Conservation (phyloP, 805 yeast species). For the Starmerella lactis-condensi region DNA sequence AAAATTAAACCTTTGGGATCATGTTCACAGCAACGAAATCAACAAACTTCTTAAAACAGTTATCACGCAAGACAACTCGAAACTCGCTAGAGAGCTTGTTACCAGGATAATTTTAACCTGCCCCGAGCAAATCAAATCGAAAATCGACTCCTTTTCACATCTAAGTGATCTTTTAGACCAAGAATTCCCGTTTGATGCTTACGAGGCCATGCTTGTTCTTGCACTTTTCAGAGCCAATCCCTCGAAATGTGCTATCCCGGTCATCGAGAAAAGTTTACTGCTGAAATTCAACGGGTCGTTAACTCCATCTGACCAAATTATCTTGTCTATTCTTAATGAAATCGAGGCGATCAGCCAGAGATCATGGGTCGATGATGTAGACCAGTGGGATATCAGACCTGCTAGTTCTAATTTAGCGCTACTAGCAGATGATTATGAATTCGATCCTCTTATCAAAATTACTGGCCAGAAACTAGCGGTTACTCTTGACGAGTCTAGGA, state of each 20-base stretch:
- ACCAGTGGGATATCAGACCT: conserved; percentile 44
- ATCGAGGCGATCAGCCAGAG: conserved; percentile 35
- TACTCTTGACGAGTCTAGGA: conserved; percentile 14
- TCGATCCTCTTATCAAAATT: conserved; percentile 11
- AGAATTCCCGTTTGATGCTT: background rate
- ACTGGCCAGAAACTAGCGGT: conserved; percentile 7
- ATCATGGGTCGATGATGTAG: conserved; percentile 50
- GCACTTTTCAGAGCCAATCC: conserved; percentile 1
- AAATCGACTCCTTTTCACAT: conserved; percentile 4
- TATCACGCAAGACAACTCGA: conserved; percentile 27
- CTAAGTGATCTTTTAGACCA: conserved; percentile 4
- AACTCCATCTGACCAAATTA: conserved; percentile 39
- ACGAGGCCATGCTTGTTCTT: conserved; percentile 2
- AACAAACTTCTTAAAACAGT: conserved; percentile 21
- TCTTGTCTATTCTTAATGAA: conserved; percentile 35
- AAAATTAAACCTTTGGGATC: conserved; percentile 4
- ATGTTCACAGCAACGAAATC: conserved; percentile 11
- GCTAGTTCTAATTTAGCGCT: conserved; percentile 16
- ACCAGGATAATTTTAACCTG: conserved; percentile 8
- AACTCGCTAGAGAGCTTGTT: conserved; percentile 30
- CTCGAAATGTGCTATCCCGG: conserved; percentile 23
- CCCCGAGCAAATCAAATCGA: no score
- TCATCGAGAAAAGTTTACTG: conserved; percentile 34
- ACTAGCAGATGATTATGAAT: conserved; percentile 29
- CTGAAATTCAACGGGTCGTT: conserved; percentile 45